Conservation (phyloP, 495 filamentous ascomycete species). For the Hapsidospora chrysogenum region DNA sequence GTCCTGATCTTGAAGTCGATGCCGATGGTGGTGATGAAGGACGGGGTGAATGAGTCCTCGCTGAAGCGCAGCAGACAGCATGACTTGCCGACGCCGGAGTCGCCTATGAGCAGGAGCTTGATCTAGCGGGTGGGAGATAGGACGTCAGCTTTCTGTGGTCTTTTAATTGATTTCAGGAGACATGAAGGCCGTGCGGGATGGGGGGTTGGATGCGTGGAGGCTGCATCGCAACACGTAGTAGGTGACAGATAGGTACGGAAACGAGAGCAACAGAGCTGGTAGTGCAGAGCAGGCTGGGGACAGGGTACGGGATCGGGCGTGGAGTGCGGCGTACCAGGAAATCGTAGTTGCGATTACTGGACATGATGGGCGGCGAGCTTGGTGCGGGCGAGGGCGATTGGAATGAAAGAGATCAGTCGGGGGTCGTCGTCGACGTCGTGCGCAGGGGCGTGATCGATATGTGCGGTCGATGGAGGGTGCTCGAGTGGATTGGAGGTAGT, state of each 20-base stretch:
- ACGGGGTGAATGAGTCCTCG: slow-evolving; percentile 96
- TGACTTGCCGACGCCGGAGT: slow-evolving; percentile 96
- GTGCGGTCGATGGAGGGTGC: too few relatives aligned
- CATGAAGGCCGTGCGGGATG: too few relatives aligned
- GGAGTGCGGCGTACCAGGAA: slow-evolving; percentile 55
- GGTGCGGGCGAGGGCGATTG: slow-evolving; percentile 4
- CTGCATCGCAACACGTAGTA: too few relatives aligned
- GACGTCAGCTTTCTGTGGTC: too few relatives aligned
- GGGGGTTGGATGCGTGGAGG: too few relatives aligned
- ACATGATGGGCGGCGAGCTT: slow-evolving; percentile 41
- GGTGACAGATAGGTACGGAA: too few relatives aligned
- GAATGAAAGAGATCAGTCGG: slow-evolving; percentile 5
- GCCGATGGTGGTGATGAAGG: slow-evolving; percentile 98
- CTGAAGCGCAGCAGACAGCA: slow-evolving; percentile 97
- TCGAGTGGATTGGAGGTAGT: too few relatives aligned
- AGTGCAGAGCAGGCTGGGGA: too few relatives aligned
- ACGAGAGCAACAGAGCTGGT: too few relatives aligned
- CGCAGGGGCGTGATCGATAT: too few relatives aligned
- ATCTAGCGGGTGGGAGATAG: slow-evolving; percentile 68
- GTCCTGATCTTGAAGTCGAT: slow-evolving; percentile 99
- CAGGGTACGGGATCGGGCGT: too few relatives aligned
- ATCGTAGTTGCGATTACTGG: slow-evolving; percentile 93
- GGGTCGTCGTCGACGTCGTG: not conserved
- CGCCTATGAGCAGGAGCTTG: slow-evolving; percentile 95
- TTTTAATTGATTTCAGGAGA: too few relatives aligned